Conservation (phyloP, 1,284 basidiomycete species). For the Cryptococcus sp. region DNA sequence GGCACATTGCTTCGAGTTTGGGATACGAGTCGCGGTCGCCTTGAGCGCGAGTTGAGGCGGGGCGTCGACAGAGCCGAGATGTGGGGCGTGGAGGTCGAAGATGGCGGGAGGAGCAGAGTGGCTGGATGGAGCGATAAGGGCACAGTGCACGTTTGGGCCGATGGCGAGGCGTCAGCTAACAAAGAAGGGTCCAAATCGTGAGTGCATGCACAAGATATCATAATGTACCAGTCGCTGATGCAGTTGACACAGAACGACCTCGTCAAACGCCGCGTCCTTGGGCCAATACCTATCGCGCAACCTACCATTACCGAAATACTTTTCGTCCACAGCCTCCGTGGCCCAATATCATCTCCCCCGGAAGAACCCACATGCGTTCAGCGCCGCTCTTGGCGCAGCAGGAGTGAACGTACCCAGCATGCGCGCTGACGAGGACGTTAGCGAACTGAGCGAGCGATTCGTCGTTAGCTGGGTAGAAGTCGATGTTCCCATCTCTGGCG, state of each 20-base stretch:
- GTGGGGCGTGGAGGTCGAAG: conserved; percentile 68
- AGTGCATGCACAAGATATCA: neutral
- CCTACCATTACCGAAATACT: conserved; percentile 84
- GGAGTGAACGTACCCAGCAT: conserved; percentile 50
- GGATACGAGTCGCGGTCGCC: conserved; percentile 74
- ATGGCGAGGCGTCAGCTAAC: conserved; percentile 34
- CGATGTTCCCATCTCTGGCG: conserved; percentile 52
- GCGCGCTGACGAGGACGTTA: conserved; percentile 42
- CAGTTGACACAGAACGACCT: conserved; percentile 5
- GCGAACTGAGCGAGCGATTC: conserved; percentile 70
- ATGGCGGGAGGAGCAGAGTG: conserved; percentile 27
- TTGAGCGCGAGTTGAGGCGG: conserved; percentile 77
- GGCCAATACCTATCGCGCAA: conserved; percentile 73
- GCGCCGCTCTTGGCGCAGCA: conserved; percentile 40
- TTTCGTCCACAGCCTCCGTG: conserved; percentile 89
- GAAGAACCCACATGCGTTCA: conserved; percentile 51
- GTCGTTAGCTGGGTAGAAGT: conserved; percentile 79
- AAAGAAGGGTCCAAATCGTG: conserved; percentile 8
- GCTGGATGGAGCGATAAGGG: conserved; percentile 85
- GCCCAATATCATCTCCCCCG: conserved; percentile 85
- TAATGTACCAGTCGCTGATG: neutral
- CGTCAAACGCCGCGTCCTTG: conserved; percentile 57
- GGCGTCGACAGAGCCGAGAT: conserved; percentile 90
- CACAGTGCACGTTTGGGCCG: conserved; percentile 80
- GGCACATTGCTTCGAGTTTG: conserved; percentile 89